These are phyloP conservation scores for Microdochium nivale DNA, from an alignment of 2,329 filamentous ascomycete species.

Conservation along the genomic window DNA sequence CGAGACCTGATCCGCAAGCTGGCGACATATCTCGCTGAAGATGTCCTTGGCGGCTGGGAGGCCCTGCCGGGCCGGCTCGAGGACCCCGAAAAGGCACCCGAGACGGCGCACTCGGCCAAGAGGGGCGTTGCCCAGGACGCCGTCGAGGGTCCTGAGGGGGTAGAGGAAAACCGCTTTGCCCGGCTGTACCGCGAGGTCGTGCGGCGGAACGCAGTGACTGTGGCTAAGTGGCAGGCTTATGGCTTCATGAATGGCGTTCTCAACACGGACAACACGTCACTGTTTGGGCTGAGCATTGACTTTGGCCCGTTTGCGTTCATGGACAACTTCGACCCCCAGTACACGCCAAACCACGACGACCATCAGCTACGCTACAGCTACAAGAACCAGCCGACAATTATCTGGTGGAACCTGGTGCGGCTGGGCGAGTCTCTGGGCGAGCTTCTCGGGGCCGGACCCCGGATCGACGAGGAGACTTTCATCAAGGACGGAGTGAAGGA, in stretches of 20 bases:
- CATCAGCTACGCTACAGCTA: constrained; percentile 81
- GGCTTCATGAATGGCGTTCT: constrained; percentile 99
- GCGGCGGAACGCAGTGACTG: constrained; percentile 75
- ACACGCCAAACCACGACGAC: constrained; percentile 97
- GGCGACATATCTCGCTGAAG: constrained; percentile 75
- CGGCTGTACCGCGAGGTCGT: constrained; percentile 82
- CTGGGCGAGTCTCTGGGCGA: constrained; percentile 86
- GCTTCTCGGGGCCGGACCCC: constrained; percentile 67
- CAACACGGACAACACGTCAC: constrained; percentile 95
- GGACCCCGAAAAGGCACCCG: constrained; percentile 37
- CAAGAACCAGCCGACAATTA: constrained; percentile 87
- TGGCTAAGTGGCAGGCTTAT: constrained; percentile 94
- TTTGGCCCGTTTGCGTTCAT: constrained; percentile 97
- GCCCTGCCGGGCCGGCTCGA: constrained; percentile 58
- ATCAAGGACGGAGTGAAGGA: constrained; percentile 62
- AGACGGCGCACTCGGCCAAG: constrained; percentile 31
- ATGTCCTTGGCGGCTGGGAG: constrained; percentile 84
- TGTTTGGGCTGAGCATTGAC: constrained; percentile 83
- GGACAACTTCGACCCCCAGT: constrained; percentile 89
- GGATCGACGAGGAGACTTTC: constrained; percentile 66
- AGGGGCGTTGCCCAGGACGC: constrained; percentile 46
- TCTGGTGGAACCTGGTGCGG: constrained; percentile 97
- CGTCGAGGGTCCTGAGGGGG: constrained; percentile 58
- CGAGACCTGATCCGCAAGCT: constrained; percentile 63
- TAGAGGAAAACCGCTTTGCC: constrained; percentile 77